Percentiles rank a stretch among this genome's conserved stretches.
Evolutionary conservation across 805 yeast species (phyloP).

Genomic region (Vanderwaltozyma tropicalis): DNA sequence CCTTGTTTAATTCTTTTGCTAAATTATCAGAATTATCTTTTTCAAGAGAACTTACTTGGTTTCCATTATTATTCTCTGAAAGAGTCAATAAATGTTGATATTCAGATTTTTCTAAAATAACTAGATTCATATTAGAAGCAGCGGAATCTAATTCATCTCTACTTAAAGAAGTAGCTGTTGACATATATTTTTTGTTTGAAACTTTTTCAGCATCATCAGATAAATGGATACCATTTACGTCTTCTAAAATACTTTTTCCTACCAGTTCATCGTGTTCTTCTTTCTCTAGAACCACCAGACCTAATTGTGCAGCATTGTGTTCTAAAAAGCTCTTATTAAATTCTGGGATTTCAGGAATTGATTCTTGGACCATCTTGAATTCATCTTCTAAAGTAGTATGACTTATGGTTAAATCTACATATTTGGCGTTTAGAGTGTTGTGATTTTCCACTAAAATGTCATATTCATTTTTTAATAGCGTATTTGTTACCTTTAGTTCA

Average conservation of each 20-base stretch:
- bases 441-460: background rate
- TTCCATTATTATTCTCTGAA: background rate
- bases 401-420: background rate
- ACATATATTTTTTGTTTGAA: background rate
- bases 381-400: no score
- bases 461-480: background rate
- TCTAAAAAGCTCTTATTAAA: background rate
- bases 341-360: background rate
- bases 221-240: background rate
- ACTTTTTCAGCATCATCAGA: background rate
- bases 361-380: no score
- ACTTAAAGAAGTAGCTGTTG: background rate
- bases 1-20: background rate
- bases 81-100: background rate
- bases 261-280: constrained; percentile 1
- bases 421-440: background rate
- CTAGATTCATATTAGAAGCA: constrained; percentile 15
- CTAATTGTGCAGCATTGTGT: background rate
- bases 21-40: no score
- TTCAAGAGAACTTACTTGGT: background rate
- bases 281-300: background rate
- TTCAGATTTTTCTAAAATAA: constrained; percentile 17
- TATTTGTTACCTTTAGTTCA: background rate
- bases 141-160: constrained; percentile 4
- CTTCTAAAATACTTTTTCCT: background rate